Percentiles rank a stretch among this genome's conserved stretches.
Conservation (phyloP, 371 early-diverging fungal genomes). For the Mortierella sp. region DNA sequence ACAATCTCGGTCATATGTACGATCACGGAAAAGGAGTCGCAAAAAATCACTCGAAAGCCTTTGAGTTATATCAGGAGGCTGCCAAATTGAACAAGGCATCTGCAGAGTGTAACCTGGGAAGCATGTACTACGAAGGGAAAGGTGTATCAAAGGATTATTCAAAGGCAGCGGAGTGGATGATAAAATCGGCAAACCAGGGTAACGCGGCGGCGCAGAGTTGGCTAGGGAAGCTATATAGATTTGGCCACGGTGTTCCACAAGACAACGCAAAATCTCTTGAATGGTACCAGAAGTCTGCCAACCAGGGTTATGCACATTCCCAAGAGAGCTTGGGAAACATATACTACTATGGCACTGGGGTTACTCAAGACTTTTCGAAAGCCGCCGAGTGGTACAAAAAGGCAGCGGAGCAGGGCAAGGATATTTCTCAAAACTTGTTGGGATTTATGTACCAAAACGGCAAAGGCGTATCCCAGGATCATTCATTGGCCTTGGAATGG, state of each 20-base stretch:
- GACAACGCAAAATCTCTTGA: slow-evolving; percentile 60
- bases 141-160: slow-evolving; percentile 66
- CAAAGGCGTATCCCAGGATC: no score
- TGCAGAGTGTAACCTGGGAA: slow-evolving; percentile 63
- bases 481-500: no score
- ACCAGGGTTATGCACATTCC: slow-evolving; percentile 37
- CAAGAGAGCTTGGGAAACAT: no score
- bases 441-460: no score
- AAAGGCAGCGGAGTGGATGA: slow-evolving; percentile 50
- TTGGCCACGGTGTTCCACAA: slow-evolving; percentile 9
- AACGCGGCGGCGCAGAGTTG: slow-evolving; percentile 52
- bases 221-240: slow-evolving; percentile 59
- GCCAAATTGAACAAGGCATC: slow-evolving; percentile 49
- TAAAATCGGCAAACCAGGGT: slow-evolving; percentile 3
- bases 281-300: slow-evolving; percentile 62
- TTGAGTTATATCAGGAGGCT: slow-evolving; percentile 24
- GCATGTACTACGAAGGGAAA: slow-evolving; percentile 59
- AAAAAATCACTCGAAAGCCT: slow-evolving; percentile 12
- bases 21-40: slow-evolving; percentile 13
- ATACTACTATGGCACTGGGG: no score
- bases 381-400: no score
- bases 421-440: no score
- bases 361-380: no score
- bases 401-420: no score
- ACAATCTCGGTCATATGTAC: slow-evolving; percentile 22